A percentile compares a stretch with the other conserved stretches of the same genome.
Evolutionary conservation across 2,329 filamentous ascomycete species (phyloP).

Genomic region (Aspergillus brasiliensis): DNA sequence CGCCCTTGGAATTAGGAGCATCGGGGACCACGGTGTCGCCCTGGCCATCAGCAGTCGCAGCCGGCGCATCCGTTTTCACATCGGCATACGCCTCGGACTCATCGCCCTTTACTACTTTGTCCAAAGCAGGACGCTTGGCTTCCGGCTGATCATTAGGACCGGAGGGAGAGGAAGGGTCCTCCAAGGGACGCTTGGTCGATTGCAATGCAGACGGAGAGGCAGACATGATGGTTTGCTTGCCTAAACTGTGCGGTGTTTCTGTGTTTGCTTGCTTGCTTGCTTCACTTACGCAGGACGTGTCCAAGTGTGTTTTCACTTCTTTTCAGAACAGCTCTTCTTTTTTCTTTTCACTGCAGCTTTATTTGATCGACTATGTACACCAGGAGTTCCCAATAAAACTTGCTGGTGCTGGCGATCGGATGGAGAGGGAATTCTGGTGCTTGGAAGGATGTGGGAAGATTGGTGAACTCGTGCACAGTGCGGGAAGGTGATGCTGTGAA

Average conservation of each 20-base stretch:
- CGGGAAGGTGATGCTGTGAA: constrained; percentile 40
- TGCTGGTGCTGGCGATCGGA: constrained; percentile 69
- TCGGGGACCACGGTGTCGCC: constrained; percentile 71
- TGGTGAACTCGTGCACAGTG: constrained; percentile 35
- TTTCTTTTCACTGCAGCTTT: constrained; percentile 59
- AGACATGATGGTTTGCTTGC: constrained; percentile 63
- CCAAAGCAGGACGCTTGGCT: constrained; percentile 92
- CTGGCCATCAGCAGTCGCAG: constrained; percentile 45
- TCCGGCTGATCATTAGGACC: constrained; percentile 91
- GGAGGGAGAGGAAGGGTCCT: constrained; percentile 94
- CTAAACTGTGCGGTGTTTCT: constrained; percentile 34
- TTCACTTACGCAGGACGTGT: constrained; percentile 50
- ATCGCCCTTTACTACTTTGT: constrained; percentile 79
- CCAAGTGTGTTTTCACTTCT: constrained; percentile 33
- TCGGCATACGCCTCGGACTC: constrained; percentile 36
- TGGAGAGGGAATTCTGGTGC: constrained; percentile 43
- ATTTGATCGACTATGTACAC: constrained; percentile 72
- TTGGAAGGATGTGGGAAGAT: constrained; percentile 31
- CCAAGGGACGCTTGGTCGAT: constrained; percentile 81
- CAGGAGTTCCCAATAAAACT: constrained; percentile 87
- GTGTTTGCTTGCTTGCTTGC: constrained; percentile 18
- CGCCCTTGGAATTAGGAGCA: constrained; percentile 58
- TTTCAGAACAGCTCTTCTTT: constrained; percentile 46
- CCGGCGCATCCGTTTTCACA: constrained; percentile 25
- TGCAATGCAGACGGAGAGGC: constrained; percentile 58